Evolutionary conservation across 108 stramenopile genomes (phyloP), one percentile per base, ranked within the genome.

Genomic region (Skeletonema potamos): DNA sequence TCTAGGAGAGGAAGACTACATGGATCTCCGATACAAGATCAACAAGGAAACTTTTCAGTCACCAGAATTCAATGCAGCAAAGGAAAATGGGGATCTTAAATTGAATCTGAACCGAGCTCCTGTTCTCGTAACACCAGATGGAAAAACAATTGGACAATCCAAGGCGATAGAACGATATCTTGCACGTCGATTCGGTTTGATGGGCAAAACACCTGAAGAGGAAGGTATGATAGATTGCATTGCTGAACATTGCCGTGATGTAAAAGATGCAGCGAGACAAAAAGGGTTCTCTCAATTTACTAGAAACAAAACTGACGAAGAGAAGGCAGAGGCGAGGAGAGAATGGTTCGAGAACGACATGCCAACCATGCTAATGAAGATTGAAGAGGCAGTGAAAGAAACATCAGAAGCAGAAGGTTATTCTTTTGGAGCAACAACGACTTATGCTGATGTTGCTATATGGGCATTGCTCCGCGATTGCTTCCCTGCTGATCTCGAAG

Each of bases 101-200:
- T 70, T 79, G 81, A 87, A 87, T 78, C 76, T 89, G 7, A 78
- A 84, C 41, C 72, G 84, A 27, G 78, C 86, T 15, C 89, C 89
- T 0, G 70, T 89, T 10, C 77, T 89, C n/a, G 78, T 85, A 0
- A 77, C 82, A 9, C 33, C 70, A n/a, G 70, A 70, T 3, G 84
- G 82, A 2, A 28, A 54, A 17, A 60, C 56, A 10, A 84, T 89
- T 58, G 89, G 89, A 44, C 89, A 89, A 56, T 82, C 79, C 51
- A 86, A 84, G 68, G 82, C 89, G 2, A 87, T 89, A 20, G 89
- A 87, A 60, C 75, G 89, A 22, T 86, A 72, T 58, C 54, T 86
- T 18, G 66, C 82, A 17, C 72, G 72, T 44, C 57, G 77, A 63
- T 79, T 86, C 59, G 68, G 69, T 7, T 51, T 86, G 39, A 83